Conservation (phyloP, 1,284 basidiomycete species). For the Waitea zeae region DNA sequence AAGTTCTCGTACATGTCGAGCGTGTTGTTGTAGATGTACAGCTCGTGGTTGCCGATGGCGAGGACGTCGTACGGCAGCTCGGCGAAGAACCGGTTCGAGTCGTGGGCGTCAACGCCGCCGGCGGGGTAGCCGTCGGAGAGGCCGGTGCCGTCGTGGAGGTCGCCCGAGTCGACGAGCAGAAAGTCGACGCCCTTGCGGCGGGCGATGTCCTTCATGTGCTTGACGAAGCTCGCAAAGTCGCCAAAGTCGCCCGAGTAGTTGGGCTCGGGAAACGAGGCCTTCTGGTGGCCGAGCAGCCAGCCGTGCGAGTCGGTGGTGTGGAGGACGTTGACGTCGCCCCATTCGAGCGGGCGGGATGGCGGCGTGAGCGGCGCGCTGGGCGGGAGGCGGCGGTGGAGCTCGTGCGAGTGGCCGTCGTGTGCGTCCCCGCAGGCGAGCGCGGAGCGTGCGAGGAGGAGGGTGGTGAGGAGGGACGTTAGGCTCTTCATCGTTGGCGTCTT, state of each 20-base stretch:
- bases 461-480: background rate
- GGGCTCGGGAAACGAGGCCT: constrained; percentile 50
- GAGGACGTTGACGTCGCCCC: constrained; percentile 66
- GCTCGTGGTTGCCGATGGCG: constrained; percentile 74
- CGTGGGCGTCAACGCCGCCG: constrained; percentile 58
- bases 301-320: constrained; percentile 77
- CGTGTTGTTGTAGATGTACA: constrained; percentile 66
- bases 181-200: constrained; percentile 50
- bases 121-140: constrained; percentile 55
- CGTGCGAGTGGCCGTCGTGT: constrained; percentile 20
- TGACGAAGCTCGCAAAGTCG: constrained; percentile 66
- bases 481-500: background rate
- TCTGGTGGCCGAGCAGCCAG: constrained; percentile 64
- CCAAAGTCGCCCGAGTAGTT: constrained; percentile 66
- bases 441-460: constrained; percentile 1
- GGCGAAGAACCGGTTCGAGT: constrained; percentile 57
- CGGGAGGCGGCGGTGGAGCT: constrained; percentile 21
- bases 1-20: constrained; percentile 68
- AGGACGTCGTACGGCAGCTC: constrained; percentile 71
- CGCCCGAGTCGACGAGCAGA: constrained; percentile 55
- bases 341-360: constrained; percentile 45
- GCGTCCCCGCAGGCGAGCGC: constrained; percentile 5
- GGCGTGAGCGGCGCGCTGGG: constrained; percentile 27
- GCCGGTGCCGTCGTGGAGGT: constrained; percentile 72
- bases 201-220: constrained; percentile 66